Base-by-base conservation (phyloP, 306 rosid species). In the Cicer chorassanicum region DNA sequence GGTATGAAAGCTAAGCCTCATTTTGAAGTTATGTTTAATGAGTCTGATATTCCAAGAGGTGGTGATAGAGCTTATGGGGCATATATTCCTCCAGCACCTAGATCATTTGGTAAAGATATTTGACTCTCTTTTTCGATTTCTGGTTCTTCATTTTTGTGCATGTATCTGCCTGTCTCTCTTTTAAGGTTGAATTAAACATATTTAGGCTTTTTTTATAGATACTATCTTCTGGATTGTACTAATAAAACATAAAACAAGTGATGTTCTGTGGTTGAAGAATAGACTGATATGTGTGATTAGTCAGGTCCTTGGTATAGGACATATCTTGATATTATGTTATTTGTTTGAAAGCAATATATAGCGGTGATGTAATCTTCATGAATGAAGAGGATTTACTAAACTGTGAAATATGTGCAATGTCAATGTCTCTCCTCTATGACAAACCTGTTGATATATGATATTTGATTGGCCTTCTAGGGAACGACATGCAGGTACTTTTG, bases 31-130 rank as follows among this genome's bases (percentile, higher is more conserved):
- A 88, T 81, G 88, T 64, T 88, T 54, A 90, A 88, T 36, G 62
- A 86, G 89, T 91, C 96, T 73, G 96, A 94, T 74, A 79, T 94
- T 79, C 98, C 95, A 16, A 60, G 71, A 40, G 84, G 81, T 57
- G 83, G 87, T 49, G 76, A 86, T 72, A 86, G 96, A 65, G 97
- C 98, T 42, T 94, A 83, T 81, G 98, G 97, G 69, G 97, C 97
- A 54, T 91, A 88, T 73, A 40, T 86, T 57, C 88, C 80, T 56
- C 91, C 88, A 7, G 82, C 76, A 43, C 91, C 96, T 76, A 82
- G 91, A 64, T 94, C 97, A 34, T 83, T 70, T 48, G 98, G 98
- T 94, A 88, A 66, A 80, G 62, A 48, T 64, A 46, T 42, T 24
- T 60, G 12, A 39, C 40, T 68, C 44, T 41, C 40, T 7, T 39